Percentiles rank a stretch among this genome's conserved stretches.
Evolutionary conservation across 108 stramenopile species (phyloP).

Genomic region (Poteriospumella lacustris): DNA sequence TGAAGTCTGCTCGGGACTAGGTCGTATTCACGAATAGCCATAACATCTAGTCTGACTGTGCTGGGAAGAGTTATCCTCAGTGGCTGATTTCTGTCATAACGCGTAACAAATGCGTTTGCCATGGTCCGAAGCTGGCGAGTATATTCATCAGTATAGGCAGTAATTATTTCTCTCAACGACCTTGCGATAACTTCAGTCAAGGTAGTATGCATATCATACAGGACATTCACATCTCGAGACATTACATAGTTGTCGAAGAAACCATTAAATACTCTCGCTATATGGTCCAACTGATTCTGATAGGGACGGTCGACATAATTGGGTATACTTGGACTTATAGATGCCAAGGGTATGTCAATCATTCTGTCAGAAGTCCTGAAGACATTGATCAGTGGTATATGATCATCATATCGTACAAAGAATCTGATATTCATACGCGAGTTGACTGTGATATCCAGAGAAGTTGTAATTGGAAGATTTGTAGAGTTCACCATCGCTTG

Average conservation of each 20-base stretch:
- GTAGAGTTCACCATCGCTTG: slow-evolving; percentile 6
- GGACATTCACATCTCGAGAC: slow-evolving; percentile 6
- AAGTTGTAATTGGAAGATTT: slow-evolving; percentile 9
- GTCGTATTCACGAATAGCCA: slow-evolving; percentile 7
- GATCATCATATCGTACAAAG: slow-evolving; percentile 8
- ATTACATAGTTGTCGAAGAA: slow-evolving; percentile 8
- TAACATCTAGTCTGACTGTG: slow-evolving; percentile 2
- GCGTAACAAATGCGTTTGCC: slow-evolving; percentile 6
- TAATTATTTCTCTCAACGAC: slow-evolving; percentile 8
- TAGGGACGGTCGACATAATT: slow-evolving; percentile 7
- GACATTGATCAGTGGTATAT: slow-evolving; percentile 8
- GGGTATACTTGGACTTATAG: slow-evolving; percentile 7
- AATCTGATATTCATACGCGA: slow-evolving; percentile 8
- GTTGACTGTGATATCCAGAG: slow-evolving; percentile 7
- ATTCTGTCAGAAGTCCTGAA: slow-evolving; percentile 7
- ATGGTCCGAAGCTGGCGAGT: slow-evolving; percentile 6
- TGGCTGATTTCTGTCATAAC: slow-evolving; percentile 7
- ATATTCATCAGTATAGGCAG: slow-evolving; percentile 3
- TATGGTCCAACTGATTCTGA: slow-evolving; percentile 7
- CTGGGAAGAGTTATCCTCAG: slow-evolving; percentile 6
- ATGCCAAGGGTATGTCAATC: slow-evolving; percentile 7
- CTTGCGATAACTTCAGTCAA: slow-evolving; percentile 7
- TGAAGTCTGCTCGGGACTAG: slow-evolving; percentile 6
- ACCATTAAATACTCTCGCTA: slow-evolving; percentile 8
- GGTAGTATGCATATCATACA: slow-evolving; percentile 3